A percentile compares a stretch with the other conserved stretches of the same genome.
These are phyloP conservation scores for Sclerotinia spermophila DNA, from an alignment of 2,329 filamentous ascomycete genomes.

Conservation along the genomic window DNA sequence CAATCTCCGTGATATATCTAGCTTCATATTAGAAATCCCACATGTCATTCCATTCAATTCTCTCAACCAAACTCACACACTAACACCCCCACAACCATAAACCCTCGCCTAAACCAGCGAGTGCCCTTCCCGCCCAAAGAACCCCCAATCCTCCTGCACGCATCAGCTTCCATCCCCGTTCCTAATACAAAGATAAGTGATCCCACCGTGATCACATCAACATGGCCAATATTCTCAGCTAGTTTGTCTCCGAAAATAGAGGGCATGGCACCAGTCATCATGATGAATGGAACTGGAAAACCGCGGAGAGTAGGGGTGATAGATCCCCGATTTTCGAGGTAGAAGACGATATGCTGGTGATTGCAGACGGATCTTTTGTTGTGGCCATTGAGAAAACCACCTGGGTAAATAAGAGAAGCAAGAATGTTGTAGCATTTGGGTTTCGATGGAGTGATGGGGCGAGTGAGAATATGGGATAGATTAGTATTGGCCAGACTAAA, in stretches of 20 bases:
- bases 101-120: constrained; percentile 52
- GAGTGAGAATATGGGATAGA: background rate
- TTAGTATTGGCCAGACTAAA: no score
- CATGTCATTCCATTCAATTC: background rate
- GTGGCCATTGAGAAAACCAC: constrained; percentile 20
- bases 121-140: constrained; percentile 42
- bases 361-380: constrained; percentile 47
- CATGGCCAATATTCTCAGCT: constrained; percentile 43
- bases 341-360: constrained; percentile 47
- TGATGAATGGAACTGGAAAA: constrained; percentile 54
- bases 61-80: constrained; percentile 39
- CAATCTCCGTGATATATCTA: constrained; percentile 4
- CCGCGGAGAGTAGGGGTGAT: constrained; percentile 50
- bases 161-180: constrained; percentile 27
- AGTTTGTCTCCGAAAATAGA: constrained; percentile 54
- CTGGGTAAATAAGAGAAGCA: constrained; percentile 11
- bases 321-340: constrained; percentile 44
- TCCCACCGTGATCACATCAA: background rate
- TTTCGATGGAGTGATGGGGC: background rate
- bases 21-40: background rate
- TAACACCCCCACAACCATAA: constrained; percentile 50
- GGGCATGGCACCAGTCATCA: constrained; percentile 53
- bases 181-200: background rate
- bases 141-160: constrained; percentile 46
- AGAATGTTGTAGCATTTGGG: constrained; percentile 41